Conservation (phyloP, 495 filamentous ascomycete genomes). For the Aspergillus sclerotiicarbonarius region DNA sequence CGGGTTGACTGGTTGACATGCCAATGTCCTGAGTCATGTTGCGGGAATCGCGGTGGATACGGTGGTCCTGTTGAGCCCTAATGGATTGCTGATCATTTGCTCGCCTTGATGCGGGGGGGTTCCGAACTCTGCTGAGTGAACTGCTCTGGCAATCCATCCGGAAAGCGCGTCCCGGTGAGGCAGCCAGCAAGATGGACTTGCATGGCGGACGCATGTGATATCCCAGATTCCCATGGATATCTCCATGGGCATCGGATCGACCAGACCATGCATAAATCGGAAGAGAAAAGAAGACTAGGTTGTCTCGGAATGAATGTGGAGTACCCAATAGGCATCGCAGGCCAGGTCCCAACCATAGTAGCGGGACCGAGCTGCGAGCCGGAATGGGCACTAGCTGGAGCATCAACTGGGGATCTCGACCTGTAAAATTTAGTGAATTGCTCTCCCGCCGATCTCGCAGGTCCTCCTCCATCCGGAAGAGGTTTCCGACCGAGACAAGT, state of each 20-base stretch:
- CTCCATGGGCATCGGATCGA: neutral
- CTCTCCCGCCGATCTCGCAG: neutral
- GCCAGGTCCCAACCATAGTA: neutral
- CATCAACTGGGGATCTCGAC: neutral
- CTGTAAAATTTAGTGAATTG: neutral
- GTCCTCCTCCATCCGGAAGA: conserved; percentile 5
- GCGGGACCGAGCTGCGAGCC: neutral
- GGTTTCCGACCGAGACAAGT: conserved; percentile 7
- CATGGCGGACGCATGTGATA: neutral
- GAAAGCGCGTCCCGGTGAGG: neutral
- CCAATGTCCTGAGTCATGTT: neutral
- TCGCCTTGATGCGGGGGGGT: neutral
- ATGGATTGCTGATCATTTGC: too few species aligned
- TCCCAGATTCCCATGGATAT: neutral
- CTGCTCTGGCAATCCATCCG: too few species aligned
- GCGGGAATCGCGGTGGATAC: neutral
- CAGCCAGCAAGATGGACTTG: neutral
- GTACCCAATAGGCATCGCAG: neutral
- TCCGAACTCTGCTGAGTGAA: neutral
- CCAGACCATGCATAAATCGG: neutral
- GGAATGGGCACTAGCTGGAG: neutral
- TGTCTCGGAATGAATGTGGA: neutral
- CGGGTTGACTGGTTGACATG: neutral
- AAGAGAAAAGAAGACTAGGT: too few species aligned
- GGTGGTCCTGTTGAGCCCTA: neutral